Evolutionary conservation across 306 rosid genomes (phyloP), one percentile per base, ranked within the genome.

Genomic region (Astragalus glycyphyllos): DNA sequence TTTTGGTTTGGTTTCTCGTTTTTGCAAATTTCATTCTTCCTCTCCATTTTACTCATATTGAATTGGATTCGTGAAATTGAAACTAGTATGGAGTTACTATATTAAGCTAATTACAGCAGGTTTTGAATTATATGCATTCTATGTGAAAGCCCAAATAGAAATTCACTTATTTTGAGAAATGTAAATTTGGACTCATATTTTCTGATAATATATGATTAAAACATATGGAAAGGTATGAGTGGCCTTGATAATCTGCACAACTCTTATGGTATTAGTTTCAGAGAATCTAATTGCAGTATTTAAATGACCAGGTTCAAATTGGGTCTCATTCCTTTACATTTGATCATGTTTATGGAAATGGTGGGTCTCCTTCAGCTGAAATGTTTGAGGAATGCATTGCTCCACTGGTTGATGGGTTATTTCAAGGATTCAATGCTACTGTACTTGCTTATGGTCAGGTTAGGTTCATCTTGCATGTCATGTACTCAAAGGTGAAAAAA

Each of bases 361-460:
- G 83, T 11, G 96, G 89, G 58, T 86, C 88, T 53, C 86, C 89
- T 72, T 87, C 91, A 1, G 76, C 85, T 69, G 63, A 83, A 49
- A 84, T 90, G 84, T 90, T 85, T 69, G 84, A 84, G 72, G 93
- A 90, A 78, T 90, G 96, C 74, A 45, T 90, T 74, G 82, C 87
- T 65, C 91, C 93, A 38, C 85, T 90, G 72, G 89, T 87, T 68
- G 89, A 87, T 72, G 91, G 89, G 45, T 86, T 90, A 73, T 90
- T 90, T 77, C 93, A 87, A 72, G 96, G 96, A 55, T 90, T 84
- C 77, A 90, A 90, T 75, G 93, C 86, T 51, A 90, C 96, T 71
- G 96, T 90, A 59, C 96, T 90, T 26, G 96, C 96, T 56, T 90
- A 90, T 44, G 96, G 96, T 54, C 96, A 90, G 96, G 96, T 90